phyloP scores from a whole-genome alignment of 768 basidiomycete species.

The Mycena latifolia region DNA sequence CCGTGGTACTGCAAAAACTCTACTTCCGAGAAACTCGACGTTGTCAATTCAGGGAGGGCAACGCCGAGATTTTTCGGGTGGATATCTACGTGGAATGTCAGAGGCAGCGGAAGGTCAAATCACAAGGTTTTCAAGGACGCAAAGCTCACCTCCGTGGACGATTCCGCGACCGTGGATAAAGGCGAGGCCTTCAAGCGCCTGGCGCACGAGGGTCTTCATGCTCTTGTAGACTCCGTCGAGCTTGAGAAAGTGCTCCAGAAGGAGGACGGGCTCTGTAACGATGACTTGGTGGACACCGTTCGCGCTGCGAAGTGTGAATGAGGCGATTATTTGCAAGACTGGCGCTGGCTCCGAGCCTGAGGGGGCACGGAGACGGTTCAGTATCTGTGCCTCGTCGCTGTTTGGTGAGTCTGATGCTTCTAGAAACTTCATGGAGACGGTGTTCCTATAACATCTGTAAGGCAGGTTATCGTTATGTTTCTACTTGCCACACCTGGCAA shows the following conservation, averaged over 20 bases:
- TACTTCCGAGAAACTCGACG: background rate
- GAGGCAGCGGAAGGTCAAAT: no score
- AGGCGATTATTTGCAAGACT: constrained; percentile 8
- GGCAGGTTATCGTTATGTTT: background rate
- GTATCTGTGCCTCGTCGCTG: background rate
- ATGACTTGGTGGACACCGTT: constrained; percentile 12
- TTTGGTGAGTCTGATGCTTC: background rate
- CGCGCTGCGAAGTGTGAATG: background rate
- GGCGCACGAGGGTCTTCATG: background rate
- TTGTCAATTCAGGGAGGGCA: constrained; percentile 3
- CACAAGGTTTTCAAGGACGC: no score
- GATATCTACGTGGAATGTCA: constrained; percentile 3
- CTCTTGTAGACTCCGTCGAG: background rate
- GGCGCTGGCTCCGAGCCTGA: background rate
- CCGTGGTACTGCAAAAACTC: background rate
- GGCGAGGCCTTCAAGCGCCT: background rate
- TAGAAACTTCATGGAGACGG: background rate
- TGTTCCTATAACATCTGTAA: background rate
- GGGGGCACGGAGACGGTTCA: constrained; percentile 1
- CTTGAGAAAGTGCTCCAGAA: background rate
- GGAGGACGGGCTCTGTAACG: constrained; percentile 5
- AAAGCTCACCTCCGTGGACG: constrained; percentile 10
- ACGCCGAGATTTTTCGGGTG: constrained; percentile 12
- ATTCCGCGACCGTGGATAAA: constrained; percentile 10
- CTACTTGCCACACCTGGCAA: background rate